A percentile compares a stretch with the other conserved stretches of the same genome.
These are phyloP conservation scores for Cylindrodendrum hubeiense DNA, from an alignment of 2,329 filamentous ascomycete genomes.

Conservation along the genomic window DNA sequence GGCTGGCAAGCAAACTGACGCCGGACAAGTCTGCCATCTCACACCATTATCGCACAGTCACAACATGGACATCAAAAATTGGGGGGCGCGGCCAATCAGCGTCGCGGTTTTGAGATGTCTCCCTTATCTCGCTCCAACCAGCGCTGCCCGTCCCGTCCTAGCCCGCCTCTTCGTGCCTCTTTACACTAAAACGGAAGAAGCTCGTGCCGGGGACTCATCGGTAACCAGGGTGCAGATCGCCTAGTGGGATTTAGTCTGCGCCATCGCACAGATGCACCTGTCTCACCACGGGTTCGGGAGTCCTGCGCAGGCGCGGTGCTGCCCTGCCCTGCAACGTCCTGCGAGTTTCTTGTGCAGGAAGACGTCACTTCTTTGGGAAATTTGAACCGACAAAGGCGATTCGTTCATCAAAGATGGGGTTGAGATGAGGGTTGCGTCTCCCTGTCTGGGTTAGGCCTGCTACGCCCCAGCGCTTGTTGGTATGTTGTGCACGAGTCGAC, in stretches of 20 bases:
- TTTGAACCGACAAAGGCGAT: slow-evolving; percentile 31
- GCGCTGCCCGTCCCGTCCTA: slow-evolving; percentile 27
- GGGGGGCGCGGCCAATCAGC: slow-evolving; percentile 53
- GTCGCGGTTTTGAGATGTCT: slow-evolving; percentile 24
- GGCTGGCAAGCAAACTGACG: slow-evolving; percentile 12
- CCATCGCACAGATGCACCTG: slow-evolving; percentile 42
- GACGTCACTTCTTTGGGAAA: slow-evolving; percentile 45
- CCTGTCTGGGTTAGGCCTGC: slow-evolving; percentile 8
- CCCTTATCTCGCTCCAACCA: slow-evolving; percentile 60
- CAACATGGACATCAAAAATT: slow-evolving; percentile 59
- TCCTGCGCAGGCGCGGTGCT: slow-evolving; percentile 25
- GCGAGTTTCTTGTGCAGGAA: slow-evolving; percentile 32
- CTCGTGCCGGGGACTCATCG: slow-evolving; percentile 41
- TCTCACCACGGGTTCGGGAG: slow-evolving; percentile 44
- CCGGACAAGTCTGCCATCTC: slow-evolving; percentile 28
- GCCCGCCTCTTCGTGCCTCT: slow-evolving; percentile 23
- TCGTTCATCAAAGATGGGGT: slow-evolving; percentile 24
- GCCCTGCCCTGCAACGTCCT: slow-evolving; percentile 24
- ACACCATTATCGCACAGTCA: slow-evolving; percentile 48
- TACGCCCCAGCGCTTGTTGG: background rate
- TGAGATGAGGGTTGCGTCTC: slow-evolving; percentile 19
- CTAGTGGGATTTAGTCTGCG: slow-evolving; percentile 37
- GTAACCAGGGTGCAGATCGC: slow-evolving; percentile 40
- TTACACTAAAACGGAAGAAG: slow-evolving; percentile 43
- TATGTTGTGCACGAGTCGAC: slow-evolving; percentile 3